These are phyloP conservation scores for Dryas octopetala DNA, from an alignment of 306 rosid species.

Conservation along the genomic window DNA sequence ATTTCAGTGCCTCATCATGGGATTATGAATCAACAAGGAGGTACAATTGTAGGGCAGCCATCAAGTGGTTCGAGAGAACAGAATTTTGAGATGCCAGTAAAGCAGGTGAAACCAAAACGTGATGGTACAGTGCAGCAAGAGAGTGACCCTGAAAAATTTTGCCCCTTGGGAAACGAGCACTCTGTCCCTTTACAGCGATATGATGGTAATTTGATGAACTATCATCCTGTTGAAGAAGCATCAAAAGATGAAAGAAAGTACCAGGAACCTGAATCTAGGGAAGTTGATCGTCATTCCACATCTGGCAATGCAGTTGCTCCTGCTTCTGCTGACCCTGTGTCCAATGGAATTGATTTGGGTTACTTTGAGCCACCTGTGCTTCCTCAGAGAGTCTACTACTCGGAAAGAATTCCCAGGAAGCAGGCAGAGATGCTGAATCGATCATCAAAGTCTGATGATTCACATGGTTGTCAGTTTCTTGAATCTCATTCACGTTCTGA, in stretches of 20 bases:
- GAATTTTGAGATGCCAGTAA: slow-evolving; percentile 39
- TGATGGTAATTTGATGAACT: slow-evolving; percentile 29
- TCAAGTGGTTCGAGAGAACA: slow-evolving; percentile 38
- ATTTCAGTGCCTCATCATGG: slow-evolving; percentile 44
- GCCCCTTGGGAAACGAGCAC: slow-evolving; percentile 36
- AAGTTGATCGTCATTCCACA: slow-evolving; percentile 43
- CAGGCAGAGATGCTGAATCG: slow-evolving; percentile 78
- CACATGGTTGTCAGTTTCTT: slow-evolving; percentile 61
- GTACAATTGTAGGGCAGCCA: slow-evolving; percentile 35
- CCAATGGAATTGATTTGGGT: slow-evolving; percentile 61
- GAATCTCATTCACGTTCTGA: slow-evolving; percentile 61
- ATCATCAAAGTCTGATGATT: slow-evolving; percentile 81
- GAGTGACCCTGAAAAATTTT: slow-evolving; percentile 39
- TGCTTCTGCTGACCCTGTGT: slow-evolving; percentile 47
- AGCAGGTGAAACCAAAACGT: slow-evolving; percentile 40
- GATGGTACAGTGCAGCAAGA: slow-evolving; percentile 48
- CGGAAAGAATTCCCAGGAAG: slow-evolving; percentile 89
- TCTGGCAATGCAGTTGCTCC: slow-evolving; percentile 44
- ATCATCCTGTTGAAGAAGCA: slow-evolving; percentile 41
- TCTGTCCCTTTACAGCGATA: slow-evolving; percentile 33
- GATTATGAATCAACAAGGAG: slow-evolving; percentile 44
- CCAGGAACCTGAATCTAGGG: slow-evolving; percentile 50
- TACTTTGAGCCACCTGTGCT: slow-evolving; percentile 64
- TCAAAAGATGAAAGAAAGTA: slow-evolving; percentile 50
- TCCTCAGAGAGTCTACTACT: slow-evolving; percentile 72